Percentiles rank a stretch among this genome's conserved stretches.
These are phyloP conservation scores for Sarocladium brachiariae DNA, from an alignment of 2,329 filamentous ascomycete species.

Conservation along the genomic window DNA sequence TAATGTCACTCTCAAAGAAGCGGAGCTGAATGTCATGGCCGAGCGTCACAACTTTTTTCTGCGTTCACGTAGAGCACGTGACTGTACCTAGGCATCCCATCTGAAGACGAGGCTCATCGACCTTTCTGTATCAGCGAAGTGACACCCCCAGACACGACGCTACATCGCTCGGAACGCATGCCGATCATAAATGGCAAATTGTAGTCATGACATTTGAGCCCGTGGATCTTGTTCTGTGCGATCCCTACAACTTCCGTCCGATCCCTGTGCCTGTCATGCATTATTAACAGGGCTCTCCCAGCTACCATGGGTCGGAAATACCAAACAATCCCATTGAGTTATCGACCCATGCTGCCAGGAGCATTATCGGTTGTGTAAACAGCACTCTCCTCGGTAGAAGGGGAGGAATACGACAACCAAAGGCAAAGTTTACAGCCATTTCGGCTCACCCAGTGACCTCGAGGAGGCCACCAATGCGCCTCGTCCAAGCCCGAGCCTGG, in stretches of 20 bases:
- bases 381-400: no score
- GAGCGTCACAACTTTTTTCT: no score
- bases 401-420: not conserved
- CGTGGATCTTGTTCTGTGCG: conserved; percentile 6
- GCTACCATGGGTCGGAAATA: not conserved
- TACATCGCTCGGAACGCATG: not conserved
- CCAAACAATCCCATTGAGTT: no score
- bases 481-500: conserved; percentile 3
- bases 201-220: not conserved
- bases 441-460: not conserved
- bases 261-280: conserved; percentile 1
- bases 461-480: no score
- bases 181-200: conserved; percentile 6
- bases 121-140: not conserved
- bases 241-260: not conserved
- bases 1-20: no score
- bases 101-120: not conserved
- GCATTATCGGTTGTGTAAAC: no score
- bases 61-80: no score
- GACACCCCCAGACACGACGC: not conserved
- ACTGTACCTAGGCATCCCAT: no score
- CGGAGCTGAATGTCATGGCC: no score
- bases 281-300: not conserved
- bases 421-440: not conserved
- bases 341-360: no score